These are phyloP conservation scores for Saussurea involucrata DNA, from an alignment of 129 eudicot species.

Conservation along the genomic window DNA sequence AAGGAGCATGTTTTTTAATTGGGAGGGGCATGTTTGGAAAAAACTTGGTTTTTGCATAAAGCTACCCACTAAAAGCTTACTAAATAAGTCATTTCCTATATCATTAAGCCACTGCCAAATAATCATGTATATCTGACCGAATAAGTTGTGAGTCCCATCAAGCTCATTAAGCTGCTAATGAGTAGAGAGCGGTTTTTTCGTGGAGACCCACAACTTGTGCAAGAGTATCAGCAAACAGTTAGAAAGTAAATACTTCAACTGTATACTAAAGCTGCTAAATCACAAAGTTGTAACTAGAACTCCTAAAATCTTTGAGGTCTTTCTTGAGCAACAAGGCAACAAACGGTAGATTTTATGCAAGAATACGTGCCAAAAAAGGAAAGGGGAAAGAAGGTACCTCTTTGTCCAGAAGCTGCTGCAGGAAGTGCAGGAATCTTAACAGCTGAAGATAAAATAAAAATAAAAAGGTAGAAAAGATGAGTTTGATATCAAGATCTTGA, in stretches of 20 bases:
- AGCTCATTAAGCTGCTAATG: neutral
- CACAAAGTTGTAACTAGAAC: too few species aligned
- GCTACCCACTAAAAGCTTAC: neutral
- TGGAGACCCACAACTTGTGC: too few species aligned
- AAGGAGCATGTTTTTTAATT: neutral
- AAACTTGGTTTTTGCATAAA: neutral
- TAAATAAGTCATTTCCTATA: neutral
- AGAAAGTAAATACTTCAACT: too few species aligned
- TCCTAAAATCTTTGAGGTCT: neutral
- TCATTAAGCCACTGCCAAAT: neutral
- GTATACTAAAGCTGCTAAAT: too few species aligned
- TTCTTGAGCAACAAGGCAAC: neutral
- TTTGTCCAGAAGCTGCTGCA: slow-evolving; percentile 95
- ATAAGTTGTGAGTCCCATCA: neutral
- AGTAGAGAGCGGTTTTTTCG: too few species aligned
- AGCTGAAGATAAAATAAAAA: slow-evolving; percentile 57
- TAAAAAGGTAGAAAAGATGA: slow-evolving; percentile 1
- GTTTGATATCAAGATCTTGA: neutral
- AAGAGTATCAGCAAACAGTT: too few species aligned
- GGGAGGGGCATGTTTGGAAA: neutral
- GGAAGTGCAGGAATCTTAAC: slow-evolving; percentile 96
- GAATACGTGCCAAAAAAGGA: neutral
- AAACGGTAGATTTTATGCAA: neutral
- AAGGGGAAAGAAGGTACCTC: slow-evolving; percentile 39
- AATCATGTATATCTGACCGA: neutral